Evolutionary conservation across 225 moss, liverwort and hornwort genomes (phyloP).

Genomic region (Lunularia cruciata): DNA sequence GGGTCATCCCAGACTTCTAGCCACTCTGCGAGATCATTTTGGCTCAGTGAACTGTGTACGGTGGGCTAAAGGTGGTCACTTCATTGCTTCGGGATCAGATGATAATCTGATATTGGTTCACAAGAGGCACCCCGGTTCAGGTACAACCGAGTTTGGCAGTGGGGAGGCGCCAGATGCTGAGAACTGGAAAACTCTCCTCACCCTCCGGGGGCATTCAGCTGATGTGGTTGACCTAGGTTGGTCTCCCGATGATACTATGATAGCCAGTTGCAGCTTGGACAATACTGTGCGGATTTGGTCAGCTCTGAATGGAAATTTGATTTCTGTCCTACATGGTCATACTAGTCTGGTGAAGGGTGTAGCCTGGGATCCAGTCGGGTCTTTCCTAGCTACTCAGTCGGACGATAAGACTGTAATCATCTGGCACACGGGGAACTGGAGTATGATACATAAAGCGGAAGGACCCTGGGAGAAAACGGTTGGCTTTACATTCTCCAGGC

Average conservation of each 20-base stretch:
- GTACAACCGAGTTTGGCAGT: conserved; percentile 95
- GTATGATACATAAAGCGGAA: conserved; percentile 73
- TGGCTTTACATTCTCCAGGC: conserved; percentile 91
- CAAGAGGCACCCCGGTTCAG: conserved; percentile 89
- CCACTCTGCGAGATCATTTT: conserved; percentile 91
- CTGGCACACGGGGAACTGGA: conserved; percentile 95
- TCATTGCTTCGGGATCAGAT: conserved; percentile 92
- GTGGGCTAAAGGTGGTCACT: conserved; percentile 85
- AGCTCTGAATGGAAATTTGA: conserved; percentile 60
- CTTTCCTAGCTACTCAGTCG: conserved; percentile 91
- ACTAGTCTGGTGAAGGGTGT: conserved; percentile 94
- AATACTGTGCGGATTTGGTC: conserved; percentile 93
- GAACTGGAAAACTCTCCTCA: conserved; percentile 94
- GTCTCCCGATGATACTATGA: conserved; percentile 96
- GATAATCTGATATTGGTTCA: conserved; percentile 82
- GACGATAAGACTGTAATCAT: conserved; percentile 90
- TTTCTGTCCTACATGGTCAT: conserved; percentile 83
- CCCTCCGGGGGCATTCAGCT: conserved; percentile 82
- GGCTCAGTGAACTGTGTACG: conserved; percentile 98
- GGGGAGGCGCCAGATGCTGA: conserved; percentile 96
- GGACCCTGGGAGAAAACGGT: conserved; percentile 99
- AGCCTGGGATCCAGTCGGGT: conserved; percentile 98
- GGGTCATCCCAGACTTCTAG: conserved; percentile 62
- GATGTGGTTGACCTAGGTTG: conserved; percentile 99
- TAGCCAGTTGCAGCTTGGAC: conserved; percentile 97